Evolutionary conservation across 768 basidiomycete genomes (phyloP).

Genomic region (Fistulinella prunicolor): DNA sequence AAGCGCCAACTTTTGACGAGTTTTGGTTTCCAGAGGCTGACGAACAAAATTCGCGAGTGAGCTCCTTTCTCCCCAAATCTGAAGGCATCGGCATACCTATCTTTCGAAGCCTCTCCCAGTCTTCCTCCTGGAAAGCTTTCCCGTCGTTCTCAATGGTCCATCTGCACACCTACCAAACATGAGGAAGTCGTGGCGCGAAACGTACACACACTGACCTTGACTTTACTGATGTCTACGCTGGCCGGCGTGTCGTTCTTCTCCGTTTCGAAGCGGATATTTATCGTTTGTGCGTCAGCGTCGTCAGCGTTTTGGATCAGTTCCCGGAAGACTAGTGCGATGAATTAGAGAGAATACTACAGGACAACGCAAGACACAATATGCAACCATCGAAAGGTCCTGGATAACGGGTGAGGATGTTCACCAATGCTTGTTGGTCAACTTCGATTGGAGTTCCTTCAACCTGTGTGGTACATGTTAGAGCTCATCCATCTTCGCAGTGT

Average conservation of each 20-base stretch:
- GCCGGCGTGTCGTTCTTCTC: neutral
- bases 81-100: conserved; percentile 7
- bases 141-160: neutral
- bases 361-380: neutral
- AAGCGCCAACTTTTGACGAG: conserved; percentile 15
- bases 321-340: conserved; percentile 37
- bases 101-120: neutral
- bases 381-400: conserved; percentile 10
- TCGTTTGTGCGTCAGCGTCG: neutral
- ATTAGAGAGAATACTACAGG: neutral
- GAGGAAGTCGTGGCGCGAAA: neutral
- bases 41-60: neutral
- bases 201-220: neutral
- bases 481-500: too few species aligned
- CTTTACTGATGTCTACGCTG: neutral
- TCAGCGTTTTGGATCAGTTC: conserved; percentile 59
- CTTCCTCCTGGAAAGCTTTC: neutral
- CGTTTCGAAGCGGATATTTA: neutral
- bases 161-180: neutral
- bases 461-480: too few species aligned
- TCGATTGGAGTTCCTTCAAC: neutral
- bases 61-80: too few species aligned
- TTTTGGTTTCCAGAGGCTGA: conserved; percentile 14
- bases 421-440: neutral
- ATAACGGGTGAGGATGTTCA: neutral